These are phyloP conservation scores for Aspergillus neotritici DNA, from an alignment of 2,329 filamentous ascomycete species.

Conservation along the genomic window DNA sequence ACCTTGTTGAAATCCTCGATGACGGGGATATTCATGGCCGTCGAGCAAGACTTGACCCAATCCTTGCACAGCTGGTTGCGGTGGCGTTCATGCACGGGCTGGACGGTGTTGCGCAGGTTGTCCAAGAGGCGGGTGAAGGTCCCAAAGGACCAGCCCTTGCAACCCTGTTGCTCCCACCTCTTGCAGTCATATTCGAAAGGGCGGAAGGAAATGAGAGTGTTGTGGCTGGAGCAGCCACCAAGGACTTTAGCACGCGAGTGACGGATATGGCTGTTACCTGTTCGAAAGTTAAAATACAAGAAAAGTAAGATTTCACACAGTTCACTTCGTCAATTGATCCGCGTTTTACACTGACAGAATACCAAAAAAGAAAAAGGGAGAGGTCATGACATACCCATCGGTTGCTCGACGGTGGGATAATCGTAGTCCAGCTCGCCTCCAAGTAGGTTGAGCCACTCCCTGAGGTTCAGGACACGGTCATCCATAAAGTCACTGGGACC, in stretches of 20 bases:
- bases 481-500: slow-evolving; percentile 87
- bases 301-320: background rate
- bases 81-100: slow-evolving; percentile 78
- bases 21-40: slow-evolving; percentile 72
- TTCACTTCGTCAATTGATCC: background rate
- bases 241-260: slow-evolving; percentile 90
- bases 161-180: slow-evolving; percentile 76
- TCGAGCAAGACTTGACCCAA: slow-evolving; percentile 77
- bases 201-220: slow-evolving; percentile 87
- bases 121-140: slow-evolving; percentile 76
- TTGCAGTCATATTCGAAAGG: slow-evolving; percentile 85
- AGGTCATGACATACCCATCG: slow-evolving; percentile 52
- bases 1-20: slow-evolving; percentile 82
- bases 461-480: slow-evolving; percentile 77
- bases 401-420: slow-evolving; percentile 83
- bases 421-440: slow-evolving; percentile 88
- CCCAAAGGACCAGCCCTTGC: slow-evolving; percentile 80
- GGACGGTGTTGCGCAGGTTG: slow-evolving; percentile 82
- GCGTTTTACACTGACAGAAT: background rate
- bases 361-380: background rate
- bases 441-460: slow-evolving; percentile 78
- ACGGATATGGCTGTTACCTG: slow-evolving; percentile 83
- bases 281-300: background rate
- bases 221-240: slow-evolving; percentile 88
- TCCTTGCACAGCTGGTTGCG: slow-evolving; percentile 87